These are phyloP conservation scores for Cyclotella distinguenda DNA, from an alignment of 108 stramenopile species.

Conservation along the genomic window DNA sequence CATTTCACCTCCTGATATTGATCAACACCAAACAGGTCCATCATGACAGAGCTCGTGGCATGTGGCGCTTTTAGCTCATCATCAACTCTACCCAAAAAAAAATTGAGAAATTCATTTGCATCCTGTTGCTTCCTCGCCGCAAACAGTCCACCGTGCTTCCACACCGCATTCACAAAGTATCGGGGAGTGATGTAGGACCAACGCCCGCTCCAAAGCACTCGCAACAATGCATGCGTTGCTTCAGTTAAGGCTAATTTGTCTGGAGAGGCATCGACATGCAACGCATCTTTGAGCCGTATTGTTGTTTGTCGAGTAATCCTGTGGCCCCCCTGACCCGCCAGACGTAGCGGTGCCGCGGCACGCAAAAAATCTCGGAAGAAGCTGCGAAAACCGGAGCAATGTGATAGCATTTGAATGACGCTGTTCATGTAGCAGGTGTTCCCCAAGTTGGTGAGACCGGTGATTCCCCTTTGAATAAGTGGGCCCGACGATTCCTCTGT, in stretches of 20 bases:
- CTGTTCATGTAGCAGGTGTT: conserved; percentile 88
- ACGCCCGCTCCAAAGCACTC: conserved; percentile 48
- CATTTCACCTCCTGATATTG: conserved; percentile 49
- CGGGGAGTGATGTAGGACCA: conserved; percentile 36
- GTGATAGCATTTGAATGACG: conserved; percentile 70
- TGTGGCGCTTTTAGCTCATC: conserved; percentile 41
- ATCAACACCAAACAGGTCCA: conserved; percentile 50
- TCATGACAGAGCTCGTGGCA: conserved; percentile 39
- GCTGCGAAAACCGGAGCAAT: conserved; percentile 44
- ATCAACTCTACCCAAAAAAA: conserved; percentile 42
- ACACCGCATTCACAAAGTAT: conserved; percentile 59
- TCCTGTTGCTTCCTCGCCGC: conserved; percentile 67
- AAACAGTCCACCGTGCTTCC: conserved; percentile 55
- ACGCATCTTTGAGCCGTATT: conserved; percentile 27
- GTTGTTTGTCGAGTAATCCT: conserved; percentile 35
- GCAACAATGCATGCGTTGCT: conserved; percentile 46
- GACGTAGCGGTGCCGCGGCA: conserved; percentile 31
- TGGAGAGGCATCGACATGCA: conserved; percentile 34
- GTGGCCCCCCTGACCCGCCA: conserved; percentile 34
- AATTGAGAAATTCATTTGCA: conserved; percentile 75
- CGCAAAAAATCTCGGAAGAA: conserved; percentile 39
- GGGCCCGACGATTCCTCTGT: no score
- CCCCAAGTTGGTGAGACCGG: conserved; percentile 82
- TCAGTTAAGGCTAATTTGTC: conserved; percentile 46
- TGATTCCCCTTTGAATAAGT: conserved; percentile 52